Conservation (phyloP, 495 filamentous ascomycete genomes). For the Bryoglossum gracile region DNA sequence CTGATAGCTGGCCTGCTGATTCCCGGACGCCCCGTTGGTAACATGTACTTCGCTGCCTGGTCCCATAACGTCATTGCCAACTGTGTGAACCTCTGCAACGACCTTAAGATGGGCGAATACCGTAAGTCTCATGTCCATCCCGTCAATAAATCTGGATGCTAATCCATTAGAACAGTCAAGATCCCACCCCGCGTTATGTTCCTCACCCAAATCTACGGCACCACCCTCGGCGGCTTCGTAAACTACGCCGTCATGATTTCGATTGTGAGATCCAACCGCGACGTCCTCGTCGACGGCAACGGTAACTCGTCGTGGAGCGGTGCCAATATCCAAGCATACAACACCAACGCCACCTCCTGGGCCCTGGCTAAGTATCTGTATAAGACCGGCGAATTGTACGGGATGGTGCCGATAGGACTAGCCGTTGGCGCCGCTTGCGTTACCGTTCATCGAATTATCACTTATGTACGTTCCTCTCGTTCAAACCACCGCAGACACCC, state of each 20-base stretch:
- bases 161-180: conserved; percentile 5
- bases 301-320: conserved; percentile 27
- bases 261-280: conserved; percentile 20
- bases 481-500: not conserved
- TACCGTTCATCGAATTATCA: conserved; percentile 34
- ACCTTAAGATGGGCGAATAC: conserved; percentile 35
- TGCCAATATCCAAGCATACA: conserved; percentile 31
- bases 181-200: conserved; percentile 37
- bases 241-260: conserved; percentile 32
- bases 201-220: conserved; percentile 37
- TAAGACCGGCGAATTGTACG: conserved; percentile 27
- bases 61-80: conserved; percentile 38
- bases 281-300: conserved; percentile 35
- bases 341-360: conserved; percentile 36
- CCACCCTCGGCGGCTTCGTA: conserved; percentile 37
- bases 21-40: conserved; percentile 35
- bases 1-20: conserved; percentile 34
- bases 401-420: conserved; percentile 41
- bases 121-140: conserved; percentile 10
- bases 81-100: conserved; percentile 27
- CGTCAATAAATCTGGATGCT: not conserved
- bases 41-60: conserved; percentile 22
- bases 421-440: conserved; percentile 35
- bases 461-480: conserved; percentile 25
- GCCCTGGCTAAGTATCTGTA: conserved; percentile 38